Percentiles rank a stretch among this genome's conserved stretches.
Conservation (phyloP, 257 asterid genomes). For the Oldenlandia corymbosa region DNA sequence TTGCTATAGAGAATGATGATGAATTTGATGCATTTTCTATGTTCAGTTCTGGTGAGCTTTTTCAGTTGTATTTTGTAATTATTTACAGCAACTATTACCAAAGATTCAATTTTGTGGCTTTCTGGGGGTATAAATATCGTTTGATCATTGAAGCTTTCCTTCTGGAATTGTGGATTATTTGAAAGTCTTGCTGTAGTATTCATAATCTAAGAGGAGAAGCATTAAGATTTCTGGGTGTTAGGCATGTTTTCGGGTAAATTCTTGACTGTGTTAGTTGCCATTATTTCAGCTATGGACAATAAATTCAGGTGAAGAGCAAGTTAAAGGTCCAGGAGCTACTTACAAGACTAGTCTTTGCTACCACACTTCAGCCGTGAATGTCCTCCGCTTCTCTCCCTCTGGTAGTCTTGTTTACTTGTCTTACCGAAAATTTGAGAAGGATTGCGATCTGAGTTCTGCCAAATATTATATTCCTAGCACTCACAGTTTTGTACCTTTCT, state of each 20-base stretch:
- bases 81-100: no score
- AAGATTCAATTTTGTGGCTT: no score
- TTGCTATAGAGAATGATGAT: no score
- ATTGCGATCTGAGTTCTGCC: no score
- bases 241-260: neutral
- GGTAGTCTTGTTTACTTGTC: slow-evolving; percentile 36
- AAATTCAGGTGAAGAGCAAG: slow-evolving; percentile 43
- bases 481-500: no score
- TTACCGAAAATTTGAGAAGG: neutral
- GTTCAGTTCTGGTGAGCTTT: no score
- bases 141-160: no score
- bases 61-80: no score
- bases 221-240: neutral
- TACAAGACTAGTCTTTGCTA: slow-evolving; percentile 72
- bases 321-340: slow-evolving; percentile 55
- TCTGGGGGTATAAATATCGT: no score
- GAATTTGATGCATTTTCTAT: no score
- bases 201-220: neutral
- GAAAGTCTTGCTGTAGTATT: neutral
- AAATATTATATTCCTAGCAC: no score
- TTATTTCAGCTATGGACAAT: slow-evolving; percentile 69
- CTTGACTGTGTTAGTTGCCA: slow-evolving; percentile 1
- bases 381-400: slow-evolving; percentile 86
- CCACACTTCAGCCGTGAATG: slow-evolving; percentile 81
- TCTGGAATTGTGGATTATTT: no score